Evolutionary conservation across 495 filamentous ascomycete genomes (phyloP).

Genomic region (Aspergillus coremiiformis): DNA sequence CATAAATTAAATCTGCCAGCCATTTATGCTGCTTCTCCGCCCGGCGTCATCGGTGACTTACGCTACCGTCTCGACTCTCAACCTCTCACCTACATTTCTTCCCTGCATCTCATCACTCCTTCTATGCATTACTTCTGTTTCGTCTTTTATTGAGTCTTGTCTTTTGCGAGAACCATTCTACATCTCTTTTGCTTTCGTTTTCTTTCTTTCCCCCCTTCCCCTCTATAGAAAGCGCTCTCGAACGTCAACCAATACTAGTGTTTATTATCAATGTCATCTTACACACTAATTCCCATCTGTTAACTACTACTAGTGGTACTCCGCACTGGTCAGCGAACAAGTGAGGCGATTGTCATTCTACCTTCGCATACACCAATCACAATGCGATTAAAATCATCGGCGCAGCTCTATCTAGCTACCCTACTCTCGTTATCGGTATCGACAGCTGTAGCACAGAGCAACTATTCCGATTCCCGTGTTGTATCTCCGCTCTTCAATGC

Average conservation of each 20-base stretch:
- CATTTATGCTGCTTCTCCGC: conserved; percentile 21
- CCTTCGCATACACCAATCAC: conserved; percentile 6
- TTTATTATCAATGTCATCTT: conserved; percentile 5
- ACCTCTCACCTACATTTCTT: conserved; percentile 1
- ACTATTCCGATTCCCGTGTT: conserved; percentile 26
- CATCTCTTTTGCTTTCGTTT: too few species aligned
- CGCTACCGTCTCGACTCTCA: conserved; percentile 9
- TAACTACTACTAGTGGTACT: conserved; percentile 13
- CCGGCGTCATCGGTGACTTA: conserved; percentile 33
- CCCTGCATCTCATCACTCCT: not conserved
- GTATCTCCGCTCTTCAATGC: conserved; percentile 38
- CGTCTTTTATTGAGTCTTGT: not conserved
- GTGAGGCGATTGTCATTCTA: not conserved
- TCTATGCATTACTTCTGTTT: not conserved
- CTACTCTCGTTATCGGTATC: conserved; percentile 20
- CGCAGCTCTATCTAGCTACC: conserved; percentile 22
- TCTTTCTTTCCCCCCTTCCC: too few species aligned
- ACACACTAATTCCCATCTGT: conserved; percentile 1
- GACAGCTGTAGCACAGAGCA: conserved; percentile 22
- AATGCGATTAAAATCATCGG: conserved; percentile 26
- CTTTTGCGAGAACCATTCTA: not conserved
- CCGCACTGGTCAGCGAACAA: not conserved
- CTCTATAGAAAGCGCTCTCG: not conserved
- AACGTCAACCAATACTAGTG: not conserved
- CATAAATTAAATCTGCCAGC: too few species aligned